A percentile compares a stretch with the other conserved stretches of the same genome.
Conservation (phyloP, 2,329 filamentous ascomycete genomes). For the Fusarium sp. region DNA sequence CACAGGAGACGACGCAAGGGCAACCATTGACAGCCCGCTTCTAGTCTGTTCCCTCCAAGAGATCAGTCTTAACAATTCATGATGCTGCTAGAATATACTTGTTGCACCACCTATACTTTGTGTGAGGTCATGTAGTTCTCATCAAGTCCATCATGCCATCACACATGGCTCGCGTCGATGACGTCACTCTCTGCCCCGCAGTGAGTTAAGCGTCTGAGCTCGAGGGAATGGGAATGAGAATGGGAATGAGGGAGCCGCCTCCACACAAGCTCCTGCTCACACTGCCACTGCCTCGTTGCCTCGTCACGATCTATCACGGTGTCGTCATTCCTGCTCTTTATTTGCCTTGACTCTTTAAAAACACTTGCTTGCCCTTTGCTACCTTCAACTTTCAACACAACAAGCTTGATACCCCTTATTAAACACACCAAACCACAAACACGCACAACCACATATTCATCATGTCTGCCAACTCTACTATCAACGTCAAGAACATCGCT, state of each 20-base stretch:
- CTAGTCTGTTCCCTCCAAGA: constrained; percentile 25
- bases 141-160: constrained; percentile 36
- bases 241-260: background rate
- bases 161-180: constrained; percentile 29
- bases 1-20: constrained; percentile 27
- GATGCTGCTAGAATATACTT: constrained; percentile 17
- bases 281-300: constrained; percentile 26
- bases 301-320: constrained; percentile 30
- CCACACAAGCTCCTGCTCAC: constrained; percentile 14
- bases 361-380: background rate
- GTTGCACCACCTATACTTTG: fast-evolving
- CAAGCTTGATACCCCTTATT: constrained; percentile 29
- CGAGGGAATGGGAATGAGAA: background rate
- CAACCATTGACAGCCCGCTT: constrained; percentile 22
- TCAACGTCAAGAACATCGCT: constrained; percentile 91
- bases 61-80: constrained; percentile 2
- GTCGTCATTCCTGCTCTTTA: constrained; percentile 31
- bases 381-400: background rate
- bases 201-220: background rate
- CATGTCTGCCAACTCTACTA: constrained; percentile 70
- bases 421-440: constrained; percentile 5
- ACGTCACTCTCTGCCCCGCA: constrained; percentile 44
- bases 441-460: constrained; percentile 37
- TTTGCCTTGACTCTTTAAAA: constrained; percentile 24
- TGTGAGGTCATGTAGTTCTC: background rate